A percentile compares a stretch with the other conserved stretches of the same genome.
Evolutionary conservation across 495 filamentous ascomycete species (phyloP).

Genomic region (Penicillium desertorum): DNA sequence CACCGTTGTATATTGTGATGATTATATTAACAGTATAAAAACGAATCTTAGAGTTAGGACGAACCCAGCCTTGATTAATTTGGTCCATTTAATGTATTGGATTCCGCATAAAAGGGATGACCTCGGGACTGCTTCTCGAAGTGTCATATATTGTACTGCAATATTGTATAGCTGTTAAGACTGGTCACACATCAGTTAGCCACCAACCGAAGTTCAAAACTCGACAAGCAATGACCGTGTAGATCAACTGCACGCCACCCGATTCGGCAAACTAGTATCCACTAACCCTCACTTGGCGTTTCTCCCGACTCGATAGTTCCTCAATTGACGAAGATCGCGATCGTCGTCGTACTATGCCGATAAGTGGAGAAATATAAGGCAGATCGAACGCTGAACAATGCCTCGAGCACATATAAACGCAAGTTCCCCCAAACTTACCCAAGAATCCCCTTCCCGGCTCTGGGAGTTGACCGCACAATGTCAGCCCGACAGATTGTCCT

Average conservation of each 20-base stretch:
- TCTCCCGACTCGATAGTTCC: background rate
- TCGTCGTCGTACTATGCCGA: constrained; percentile 2
- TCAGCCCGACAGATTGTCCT: constrained; percentile 9
- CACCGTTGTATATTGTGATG: no score
- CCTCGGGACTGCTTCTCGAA: no score
- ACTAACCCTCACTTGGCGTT: background rate
- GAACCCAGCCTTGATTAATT: no score
- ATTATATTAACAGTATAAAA: no score
- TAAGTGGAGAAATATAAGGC: constrained; percentile 1
- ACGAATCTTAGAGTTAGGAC: no score
- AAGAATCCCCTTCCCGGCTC: background rate
- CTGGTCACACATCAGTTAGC: background rate
- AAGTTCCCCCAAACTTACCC: background rate
- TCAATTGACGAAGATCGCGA: background rate
- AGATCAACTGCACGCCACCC: constrained; percentile 5
- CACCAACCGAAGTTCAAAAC: background rate
- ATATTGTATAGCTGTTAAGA: no score
- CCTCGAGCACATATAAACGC: constrained; percentile 3
- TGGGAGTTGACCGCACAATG: background rate
- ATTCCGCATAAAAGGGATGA: no score
- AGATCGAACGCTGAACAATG: background rate
- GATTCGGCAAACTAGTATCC: background rate
- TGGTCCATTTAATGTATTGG: no score
- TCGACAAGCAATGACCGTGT: background rate
- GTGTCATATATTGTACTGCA: no score